Conservation (phyloP, 2,329 filamentous ascomycete genomes). For the Mycosphaerella sp. region DNA sequence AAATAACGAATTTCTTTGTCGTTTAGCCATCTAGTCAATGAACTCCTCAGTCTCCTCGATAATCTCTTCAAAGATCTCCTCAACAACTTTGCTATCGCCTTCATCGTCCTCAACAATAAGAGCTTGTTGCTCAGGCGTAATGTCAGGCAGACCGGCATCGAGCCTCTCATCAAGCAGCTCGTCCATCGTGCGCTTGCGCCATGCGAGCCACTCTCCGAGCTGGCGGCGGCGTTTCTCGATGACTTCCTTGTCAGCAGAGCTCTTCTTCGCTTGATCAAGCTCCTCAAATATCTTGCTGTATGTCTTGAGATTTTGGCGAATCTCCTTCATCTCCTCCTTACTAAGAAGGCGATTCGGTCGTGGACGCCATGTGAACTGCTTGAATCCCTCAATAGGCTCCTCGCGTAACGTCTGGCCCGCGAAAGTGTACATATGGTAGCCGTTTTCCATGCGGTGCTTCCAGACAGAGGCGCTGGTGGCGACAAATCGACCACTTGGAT, state of each 20-base stretch:
- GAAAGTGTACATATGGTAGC: slow-evolving; percentile 98
- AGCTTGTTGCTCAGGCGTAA: slow-evolving; percentile 58
- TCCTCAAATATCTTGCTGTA: slow-evolving; percentile 94
- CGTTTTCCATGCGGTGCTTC: slow-evolving; percentile 99
- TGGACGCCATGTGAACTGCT: slow-evolving; percentile 93
- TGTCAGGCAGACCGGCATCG: slow-evolving; percentile 58
- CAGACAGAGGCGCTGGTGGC: slow-evolving; percentile 89
- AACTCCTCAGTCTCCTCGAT: slow-evolving; percentile 84
- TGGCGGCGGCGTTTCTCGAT: slow-evolving; percentile 77
- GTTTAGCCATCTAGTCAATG: slow-evolving; percentile 33
- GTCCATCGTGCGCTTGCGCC: slow-evolving; percentile 67
- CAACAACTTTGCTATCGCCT: slow-evolving; percentile 49
- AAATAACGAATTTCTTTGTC: background rate
- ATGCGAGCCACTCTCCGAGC: slow-evolving; percentile 83
- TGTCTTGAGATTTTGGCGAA: slow-evolving; percentile 97
- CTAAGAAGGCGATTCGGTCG: slow-evolving; percentile 83
- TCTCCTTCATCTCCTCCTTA: slow-evolving; percentile 95
- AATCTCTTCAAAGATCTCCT: slow-evolving; percentile 85
- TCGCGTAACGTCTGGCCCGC: slow-evolving; percentile 82
- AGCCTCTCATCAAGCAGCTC: slow-evolving; percentile 67
- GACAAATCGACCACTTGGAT: slow-evolving; percentile 90
- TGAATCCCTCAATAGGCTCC: slow-evolving; percentile 92
- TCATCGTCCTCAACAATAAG: slow-evolving; percentile 48
- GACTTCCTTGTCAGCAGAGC: slow-evolving; percentile 87
- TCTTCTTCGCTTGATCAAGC: slow-evolving; percentile 87